Conservation (phyloP, 495 filamentous ascomycete species). For the Aspergillus bertholletiae region DNA sequence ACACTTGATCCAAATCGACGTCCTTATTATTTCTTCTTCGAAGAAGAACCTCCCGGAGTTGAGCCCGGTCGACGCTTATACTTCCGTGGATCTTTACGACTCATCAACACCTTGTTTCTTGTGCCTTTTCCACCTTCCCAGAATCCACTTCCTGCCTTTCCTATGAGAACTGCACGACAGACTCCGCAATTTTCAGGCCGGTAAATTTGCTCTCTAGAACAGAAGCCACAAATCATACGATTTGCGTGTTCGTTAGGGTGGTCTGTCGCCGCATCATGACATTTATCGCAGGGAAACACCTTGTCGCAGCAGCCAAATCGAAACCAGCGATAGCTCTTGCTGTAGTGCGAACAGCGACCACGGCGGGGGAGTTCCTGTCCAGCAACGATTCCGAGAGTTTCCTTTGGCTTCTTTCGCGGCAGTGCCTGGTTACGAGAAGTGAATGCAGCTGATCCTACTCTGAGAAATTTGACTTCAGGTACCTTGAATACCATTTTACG, state of each 20-base stretch:
- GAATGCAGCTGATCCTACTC: slow-evolving; percentile 55
- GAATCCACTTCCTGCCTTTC: slow-evolving; percentile 68
- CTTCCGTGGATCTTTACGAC: slow-evolving; percentile 72
- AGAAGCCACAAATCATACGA: slow-evolving; percentile 84
- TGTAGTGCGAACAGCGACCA: slow-evolving; percentile 77
- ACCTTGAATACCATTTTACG: slow-evolving; percentile 76
- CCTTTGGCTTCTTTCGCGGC: slow-evolving; percentile 54
- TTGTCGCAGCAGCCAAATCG: slow-evolving; percentile 62
- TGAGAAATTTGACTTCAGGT: slow-evolving; percentile 76
- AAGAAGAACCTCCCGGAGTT: slow-evolving; percentile 29
- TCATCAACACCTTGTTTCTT: slow-evolving; percentile 66
- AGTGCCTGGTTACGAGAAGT: slow-evolving; percentile 40
- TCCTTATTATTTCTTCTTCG: slow-evolving; percentile 21
- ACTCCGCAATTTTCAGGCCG: slow-evolving; percentile 73
- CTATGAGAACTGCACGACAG: slow-evolving; percentile 71
- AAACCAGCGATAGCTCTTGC: slow-evolving; percentile 83
- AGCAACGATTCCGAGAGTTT: slow-evolving; percentile 73
- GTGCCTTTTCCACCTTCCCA: slow-evolving; percentile 93
- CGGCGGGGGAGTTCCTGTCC: slow-evolving; percentile 74
- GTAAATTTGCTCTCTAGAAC: slow-evolving; percentile 81
- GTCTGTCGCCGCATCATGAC: slow-evolving; percentile 70
- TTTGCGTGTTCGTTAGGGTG: slow-evolving; percentile 83
- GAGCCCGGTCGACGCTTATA: slow-evolving; percentile 49
- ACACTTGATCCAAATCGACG: no score
- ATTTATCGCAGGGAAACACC: slow-evolving; percentile 78